phyloP scores from a whole-genome alignment of 1,139 yeast genomes.

The Blastobotrys illinoisensis region DNA sequence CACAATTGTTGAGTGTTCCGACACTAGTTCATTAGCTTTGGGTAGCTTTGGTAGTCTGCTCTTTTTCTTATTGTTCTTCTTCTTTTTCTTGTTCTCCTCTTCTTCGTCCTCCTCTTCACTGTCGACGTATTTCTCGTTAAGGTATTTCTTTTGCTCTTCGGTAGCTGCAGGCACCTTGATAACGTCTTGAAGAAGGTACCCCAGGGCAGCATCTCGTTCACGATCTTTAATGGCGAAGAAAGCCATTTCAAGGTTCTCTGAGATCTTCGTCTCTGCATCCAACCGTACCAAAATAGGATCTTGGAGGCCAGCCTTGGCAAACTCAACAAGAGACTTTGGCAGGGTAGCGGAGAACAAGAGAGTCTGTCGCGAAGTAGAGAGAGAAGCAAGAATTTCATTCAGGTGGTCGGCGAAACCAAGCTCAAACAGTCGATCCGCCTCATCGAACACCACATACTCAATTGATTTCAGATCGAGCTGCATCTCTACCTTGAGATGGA shows the following conservation, averaged over 20 bases:
- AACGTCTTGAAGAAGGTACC: constrained; percentile 70
- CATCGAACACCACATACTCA: constrained; percentile 93
- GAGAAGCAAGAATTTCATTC: constrained; percentile 77
- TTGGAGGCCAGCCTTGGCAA: constrained; percentile 91
- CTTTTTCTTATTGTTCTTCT: constrained; percentile 35
- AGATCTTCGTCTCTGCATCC: constrained; percentile 85
- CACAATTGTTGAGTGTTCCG: constrained; percentile 79
- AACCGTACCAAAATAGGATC: constrained; percentile 89
- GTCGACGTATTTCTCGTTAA: constrained; percentile 43
- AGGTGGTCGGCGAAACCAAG: constrained; percentile 96
- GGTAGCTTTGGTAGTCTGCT: constrained; percentile 57
- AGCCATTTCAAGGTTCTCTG: constrained; percentile 88
- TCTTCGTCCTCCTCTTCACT: constrained; percentile 46
- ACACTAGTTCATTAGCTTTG: constrained; percentile 76
- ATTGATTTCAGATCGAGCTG: constrained; percentile 71
- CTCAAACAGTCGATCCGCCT: constrained; percentile 95
- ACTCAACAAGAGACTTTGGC: constrained; percentile 87
- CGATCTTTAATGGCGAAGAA: constrained; percentile 73
- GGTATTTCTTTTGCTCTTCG: constrained; percentile 40
- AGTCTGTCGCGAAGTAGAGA: constrained; percentile 82
- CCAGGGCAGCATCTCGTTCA: constrained; percentile 86
- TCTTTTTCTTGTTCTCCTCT: constrained; percentile 29
- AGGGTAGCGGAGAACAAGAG: constrained; percentile 90
- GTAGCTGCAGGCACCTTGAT: constrained; percentile 82
- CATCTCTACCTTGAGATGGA: constrained; percentile 96